Conservation (phyloP, 495 filamentous ascomycete genomes). For the Penicillium pancosmium region DNA sequence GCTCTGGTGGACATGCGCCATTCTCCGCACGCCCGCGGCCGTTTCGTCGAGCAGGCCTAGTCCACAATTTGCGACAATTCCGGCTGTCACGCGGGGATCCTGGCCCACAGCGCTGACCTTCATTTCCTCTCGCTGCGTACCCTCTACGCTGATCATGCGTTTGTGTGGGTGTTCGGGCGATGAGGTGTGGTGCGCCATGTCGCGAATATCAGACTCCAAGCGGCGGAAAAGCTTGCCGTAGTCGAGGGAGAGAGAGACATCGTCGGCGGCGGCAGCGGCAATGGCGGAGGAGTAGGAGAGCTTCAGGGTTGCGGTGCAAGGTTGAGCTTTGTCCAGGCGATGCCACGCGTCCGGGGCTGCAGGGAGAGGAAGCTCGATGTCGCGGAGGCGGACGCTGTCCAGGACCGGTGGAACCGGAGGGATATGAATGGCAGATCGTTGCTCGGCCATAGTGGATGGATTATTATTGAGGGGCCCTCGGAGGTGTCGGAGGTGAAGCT, state of each 20-base stretch:
- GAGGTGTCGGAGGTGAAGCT: not conserved
- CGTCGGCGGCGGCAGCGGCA: slow-evolving; percentile 44
- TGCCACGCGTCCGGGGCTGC: slow-evolving; percentile 51
- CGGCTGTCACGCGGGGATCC: slow-evolving; percentile 43
- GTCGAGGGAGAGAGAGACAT: slow-evolving; percentile 49
- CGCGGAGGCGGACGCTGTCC: slow-evolving; percentile 45
- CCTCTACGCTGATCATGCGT: slow-evolving; percentile 35
- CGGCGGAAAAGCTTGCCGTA: slow-evolving; percentile 53
- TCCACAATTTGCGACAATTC: slow-evolving; percentile 41
- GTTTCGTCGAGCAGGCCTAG: slow-evolving; percentile 46
- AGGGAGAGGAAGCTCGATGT: slow-evolving; percentile 48
- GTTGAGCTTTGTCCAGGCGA: slow-evolving; percentile 45
- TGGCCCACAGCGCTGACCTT: slow-evolving; percentile 31
- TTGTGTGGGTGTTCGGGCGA: slow-evolving; percentile 28
- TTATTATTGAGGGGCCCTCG: not conserved
- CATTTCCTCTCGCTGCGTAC: slow-evolving; percentile 39
- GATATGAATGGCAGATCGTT: slow-evolving; percentile 37
- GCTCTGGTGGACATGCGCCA: slow-evolving; percentile 40
- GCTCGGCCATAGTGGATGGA: slow-evolving; percentile 30
- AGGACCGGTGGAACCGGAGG: slow-evolving; percentile 39
- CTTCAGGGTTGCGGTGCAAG: slow-evolving; percentile 46
- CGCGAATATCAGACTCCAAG: slow-evolving; percentile 40
- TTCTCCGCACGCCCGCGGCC: slow-evolving; percentile 43
- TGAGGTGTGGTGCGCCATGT: slow-evolving; percentile 28
- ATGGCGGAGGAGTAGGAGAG: slow-evolving; percentile 50